phyloP scores from a whole-genome alignment of 208 protist genomes.

The Leishmania martiniquensis region DNA sequence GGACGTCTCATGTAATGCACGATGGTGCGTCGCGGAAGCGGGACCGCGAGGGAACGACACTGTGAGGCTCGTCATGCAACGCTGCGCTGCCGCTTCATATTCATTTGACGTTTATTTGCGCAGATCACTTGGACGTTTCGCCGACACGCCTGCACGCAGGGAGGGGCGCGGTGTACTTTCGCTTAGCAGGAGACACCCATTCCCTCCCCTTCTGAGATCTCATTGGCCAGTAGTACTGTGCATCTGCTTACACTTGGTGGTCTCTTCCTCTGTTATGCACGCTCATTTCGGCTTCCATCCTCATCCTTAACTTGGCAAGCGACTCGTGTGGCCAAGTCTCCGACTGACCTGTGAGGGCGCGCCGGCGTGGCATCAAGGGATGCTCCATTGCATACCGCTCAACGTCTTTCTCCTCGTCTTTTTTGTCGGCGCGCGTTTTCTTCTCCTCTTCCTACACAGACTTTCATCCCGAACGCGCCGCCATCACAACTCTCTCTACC shows the following conservation, averaged over 20 bases:
- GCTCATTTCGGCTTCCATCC: background rate
- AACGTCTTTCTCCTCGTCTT: too few species aligned
- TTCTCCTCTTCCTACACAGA: too few species aligned
- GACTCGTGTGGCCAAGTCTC: background rate
- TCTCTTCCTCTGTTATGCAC: background rate
- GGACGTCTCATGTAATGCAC: background rate
- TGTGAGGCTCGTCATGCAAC: background rate
- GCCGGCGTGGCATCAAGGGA: background rate
- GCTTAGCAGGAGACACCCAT: background rate
- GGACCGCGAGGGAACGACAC: constrained; percentile 10
- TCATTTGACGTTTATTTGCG: background rate
- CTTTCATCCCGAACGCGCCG: too few species aligned
- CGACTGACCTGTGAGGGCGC: background rate
- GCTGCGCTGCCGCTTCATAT: background rate
- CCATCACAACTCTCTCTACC: too few species aligned
- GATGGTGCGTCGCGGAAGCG: constrained; percentile 23
- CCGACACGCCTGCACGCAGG: background rate
- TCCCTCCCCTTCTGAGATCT: background rate
- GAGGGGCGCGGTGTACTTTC: background rate
- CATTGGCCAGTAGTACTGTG: background rate
- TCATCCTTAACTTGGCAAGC: background rate
- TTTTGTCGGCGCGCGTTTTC: too few species aligned
- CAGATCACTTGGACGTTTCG: background rate
- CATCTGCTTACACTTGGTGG: background rate
- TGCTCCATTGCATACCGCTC: background rate